A percentile compares a stretch with the other conserved stretches of the same genome.
Conservation (phyloP, 345 rosid genomes). For the Citrus mangshanensis region DNA sequence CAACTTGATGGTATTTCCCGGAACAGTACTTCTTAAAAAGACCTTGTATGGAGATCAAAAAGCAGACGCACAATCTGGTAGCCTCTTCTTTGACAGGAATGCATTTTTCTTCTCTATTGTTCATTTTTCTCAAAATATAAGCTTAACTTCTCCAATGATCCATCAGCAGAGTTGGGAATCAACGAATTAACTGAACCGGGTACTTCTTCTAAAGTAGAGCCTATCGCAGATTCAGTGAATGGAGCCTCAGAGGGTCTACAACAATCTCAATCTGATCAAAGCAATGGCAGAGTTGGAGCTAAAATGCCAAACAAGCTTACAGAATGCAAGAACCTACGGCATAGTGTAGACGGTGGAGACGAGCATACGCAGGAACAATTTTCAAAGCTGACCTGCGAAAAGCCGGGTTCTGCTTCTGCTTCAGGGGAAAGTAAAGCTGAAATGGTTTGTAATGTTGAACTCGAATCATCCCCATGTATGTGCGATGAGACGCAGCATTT, state of each 20-base stretch:
- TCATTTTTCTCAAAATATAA: slow-evolving; percentile 1
- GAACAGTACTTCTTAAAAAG: slow-evolving; percentile 67
- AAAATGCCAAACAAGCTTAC: slow-evolving; percentile 9
- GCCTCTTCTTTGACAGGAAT: background rate
- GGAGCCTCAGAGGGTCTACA: background rate
- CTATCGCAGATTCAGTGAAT: background rate
- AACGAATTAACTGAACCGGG: slow-evolving; percentile 3
- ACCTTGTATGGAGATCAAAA: slow-evolving; percentile 29
- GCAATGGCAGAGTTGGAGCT: slow-evolving; percentile 10
- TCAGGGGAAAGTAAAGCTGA: slow-evolving; percentile 8
- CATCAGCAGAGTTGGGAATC: background rate
- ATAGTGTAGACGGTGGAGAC: slow-evolving; percentile 12
- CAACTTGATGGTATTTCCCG: slow-evolving; percentile 91
- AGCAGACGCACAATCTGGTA: slow-evolving; percentile 38
- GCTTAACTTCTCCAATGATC: background rate
- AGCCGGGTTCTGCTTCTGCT: background rate
- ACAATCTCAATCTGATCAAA: slow-evolving; percentile 6
- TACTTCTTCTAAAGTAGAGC: slow-evolving; percentile 8
- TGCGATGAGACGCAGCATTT: slow-evolving; percentile 36
- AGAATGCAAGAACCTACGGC: background rate
- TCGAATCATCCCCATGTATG: slow-evolving; percentile 4
- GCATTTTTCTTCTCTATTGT: background rate
- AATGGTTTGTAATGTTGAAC: slow-evolving; percentile 20
- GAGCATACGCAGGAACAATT: slow-evolving; percentile 36
- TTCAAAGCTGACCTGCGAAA: slow-evolving; percentile 37